Evolutionary conservation across 164 flowering plant genomes (phyloP), one percentile per base, ranked within the genome.

Genomic region (Hamamelis virginiana): DNA sequence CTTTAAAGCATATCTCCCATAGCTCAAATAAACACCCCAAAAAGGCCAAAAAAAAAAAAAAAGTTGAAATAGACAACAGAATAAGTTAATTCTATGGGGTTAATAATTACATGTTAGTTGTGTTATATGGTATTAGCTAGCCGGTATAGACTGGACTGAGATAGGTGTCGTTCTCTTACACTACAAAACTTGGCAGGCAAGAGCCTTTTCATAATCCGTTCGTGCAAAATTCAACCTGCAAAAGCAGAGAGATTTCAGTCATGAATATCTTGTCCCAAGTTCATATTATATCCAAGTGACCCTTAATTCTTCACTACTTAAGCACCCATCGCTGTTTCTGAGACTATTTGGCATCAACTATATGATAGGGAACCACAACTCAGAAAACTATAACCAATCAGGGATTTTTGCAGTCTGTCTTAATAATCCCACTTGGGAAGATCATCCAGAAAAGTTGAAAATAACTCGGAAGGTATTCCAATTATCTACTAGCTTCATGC

Each of bases 41-140:
- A 21, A 9, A 6, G 22, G 10, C n/a, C n/a, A 22, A 19, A 13
- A 55, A 15, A 22, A 8, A 10, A 55, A 2, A 21, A 55, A 55
- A 16, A 55, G 23, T 27, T 55, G 15, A 21, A 22, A 55, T 15
- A 55, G 16, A 55, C 22, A 26, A 15, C n/a, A 53, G n/a, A 43
- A 47, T 63, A 19, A 22, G n/a, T 9, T 25, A 64, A 4, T 14
- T 64, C 4, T 21, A 51, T 1, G 67, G 67, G 43, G 28, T 9
- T 13, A 25, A 64, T 76, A 80, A 74, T 79, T 80, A 85, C 86
- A 81, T 60, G 83, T 77, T 74, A 79, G 84, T 72, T 65, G 80
- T 69, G 61, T 68, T 16, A 66, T 68, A 70, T 26, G 9, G 43
- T 70, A 60, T 28, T 66, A 67, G 72, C 62, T 73, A 70, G 64